Base-by-base conservation (phyloP, 1,139 yeast species). In the Taphrina pruni region DNA sequence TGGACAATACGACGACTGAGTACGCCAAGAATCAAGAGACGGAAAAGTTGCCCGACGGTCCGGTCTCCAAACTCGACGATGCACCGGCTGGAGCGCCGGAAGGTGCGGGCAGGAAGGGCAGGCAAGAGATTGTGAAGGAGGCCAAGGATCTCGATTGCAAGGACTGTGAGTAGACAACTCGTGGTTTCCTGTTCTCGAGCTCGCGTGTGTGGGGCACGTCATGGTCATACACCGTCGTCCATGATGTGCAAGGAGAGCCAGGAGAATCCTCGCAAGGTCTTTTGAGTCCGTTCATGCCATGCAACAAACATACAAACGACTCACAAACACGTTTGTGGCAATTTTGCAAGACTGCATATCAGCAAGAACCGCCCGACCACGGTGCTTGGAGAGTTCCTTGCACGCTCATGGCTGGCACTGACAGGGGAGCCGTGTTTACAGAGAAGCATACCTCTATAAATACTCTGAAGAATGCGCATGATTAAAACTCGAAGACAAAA, bases 31-130 rank as follows among this genome's bases (percentile, higher is more conserved):
- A 54, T 21, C 45, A 55, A 6, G 67, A 64, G 52, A 54, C 67
- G 7, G 61, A 64, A n/a, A 43, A 20, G 32, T 39, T 64, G n/a
- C 60, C 60, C 12, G 61, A 55, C 21, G 67, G 67, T 32, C 67
- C 67, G 7, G 54, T 58, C 17, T 58, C 62, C 14, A 43, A 43
- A 8, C 39, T 58, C 21, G 62, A 58, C 21, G 62, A 58, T 32
- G 62, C 62, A 7, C 62, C 62, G 6, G 62, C 62, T 1, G 62
- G 62, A 8, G 41, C 38, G 32, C 62, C 62, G 21, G 62, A 58
- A 35, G 62, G 62, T 35, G 54, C 62, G 8, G 62, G 62, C 14
- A 26, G 62, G 36, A 58, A 58, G 43, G 62, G 62, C 20, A 21
- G 62, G 26, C 62, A 58, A 21, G 62, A 58, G 54, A 58, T 58